Conservation (phyloP, 441 rosid species). For the Metrosideros polymorpha region DNA sequence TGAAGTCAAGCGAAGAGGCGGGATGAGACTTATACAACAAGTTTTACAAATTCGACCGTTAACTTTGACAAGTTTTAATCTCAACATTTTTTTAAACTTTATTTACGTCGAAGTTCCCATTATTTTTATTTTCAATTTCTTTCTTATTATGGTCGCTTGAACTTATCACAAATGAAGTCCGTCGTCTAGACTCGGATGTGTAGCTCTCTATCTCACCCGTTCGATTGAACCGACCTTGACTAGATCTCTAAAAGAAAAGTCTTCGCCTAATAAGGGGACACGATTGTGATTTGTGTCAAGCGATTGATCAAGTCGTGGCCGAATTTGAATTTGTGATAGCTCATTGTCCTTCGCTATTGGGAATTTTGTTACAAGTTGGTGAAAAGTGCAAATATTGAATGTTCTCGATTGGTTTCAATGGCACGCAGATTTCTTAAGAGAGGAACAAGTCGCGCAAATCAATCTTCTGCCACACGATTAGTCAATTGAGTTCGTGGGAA, state of each 20-base stretch:
- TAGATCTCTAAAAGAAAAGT: neutral
- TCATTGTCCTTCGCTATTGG: neutral
- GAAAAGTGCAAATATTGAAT: neutral
- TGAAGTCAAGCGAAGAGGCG: neutral
- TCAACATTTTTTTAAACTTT: neutral
- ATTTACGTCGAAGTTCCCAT: neutral
- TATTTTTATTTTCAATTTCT: neutral
- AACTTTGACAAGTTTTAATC: neutral
- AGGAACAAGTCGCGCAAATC: neutral
- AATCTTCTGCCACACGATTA: neutral
- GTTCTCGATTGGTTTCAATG: neutral
- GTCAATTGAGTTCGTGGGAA: neutral
- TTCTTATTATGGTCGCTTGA: neutral
- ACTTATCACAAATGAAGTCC: neutral
- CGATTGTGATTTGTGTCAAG: neutral
- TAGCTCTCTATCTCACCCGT: neutral
- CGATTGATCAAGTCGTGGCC: neutral
- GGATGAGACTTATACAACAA: neutral
- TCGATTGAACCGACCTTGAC: neutral
- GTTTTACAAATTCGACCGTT: neutral
- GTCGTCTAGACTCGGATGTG: neutral
- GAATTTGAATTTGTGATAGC: neutral
- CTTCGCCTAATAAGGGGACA: neutral
- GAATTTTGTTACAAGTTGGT: neutral
- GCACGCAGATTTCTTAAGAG: neutral